Evolutionary conservation across 108 stramenopile genomes (phyloP), one percentile per base, ranked within the genome.

Genomic region (Nitzschia sp.): DNA sequence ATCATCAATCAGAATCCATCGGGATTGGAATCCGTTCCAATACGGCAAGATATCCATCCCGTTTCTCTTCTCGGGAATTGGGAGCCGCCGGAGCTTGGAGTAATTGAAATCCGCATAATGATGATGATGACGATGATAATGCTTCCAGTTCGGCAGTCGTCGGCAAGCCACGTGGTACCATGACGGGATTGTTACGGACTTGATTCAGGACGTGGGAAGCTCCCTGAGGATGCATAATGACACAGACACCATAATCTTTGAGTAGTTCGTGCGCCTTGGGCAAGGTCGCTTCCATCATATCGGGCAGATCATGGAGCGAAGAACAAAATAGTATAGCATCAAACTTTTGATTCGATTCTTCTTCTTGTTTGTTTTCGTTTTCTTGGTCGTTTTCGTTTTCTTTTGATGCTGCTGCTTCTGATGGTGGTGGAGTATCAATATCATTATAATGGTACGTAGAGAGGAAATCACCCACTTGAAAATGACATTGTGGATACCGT

Each of bases 141-240:
- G 54, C 36, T 27, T 72, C 56, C n/a, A 73, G 79, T 70, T 90
- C 89, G 13, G 62, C 54, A 50, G 80, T 58, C 34, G 80, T 79
- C n/a, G 85, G 86, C 46, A 90, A 63, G 9, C 80, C 82, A 61
- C 83, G 60, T 50, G 77, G 82, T 21, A 90, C 86, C 72, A 90
- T 62, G 35, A 85, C 73, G 21, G 89, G 86, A 74, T 90, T 87
- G 15, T 76, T 66, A 35, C 71, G 73, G 35, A 69, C 54, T 73
- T 90, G 89, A 29, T 63, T 66, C 28, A 72, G 21, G 19, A 90
- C 86, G 72, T 90, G 85, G 19, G 72, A 41, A 6, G 86, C 85
- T 53, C 89, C 89, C 54, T 90, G 89, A 30, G 89, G 80, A 69
- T 90, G 89, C 2, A 85, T 65, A 63, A 90, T 63, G 0, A 90